Conservation (phyloP, 495 filamentous ascomycete genomes). For the Daldinia concentrica region DNA sequence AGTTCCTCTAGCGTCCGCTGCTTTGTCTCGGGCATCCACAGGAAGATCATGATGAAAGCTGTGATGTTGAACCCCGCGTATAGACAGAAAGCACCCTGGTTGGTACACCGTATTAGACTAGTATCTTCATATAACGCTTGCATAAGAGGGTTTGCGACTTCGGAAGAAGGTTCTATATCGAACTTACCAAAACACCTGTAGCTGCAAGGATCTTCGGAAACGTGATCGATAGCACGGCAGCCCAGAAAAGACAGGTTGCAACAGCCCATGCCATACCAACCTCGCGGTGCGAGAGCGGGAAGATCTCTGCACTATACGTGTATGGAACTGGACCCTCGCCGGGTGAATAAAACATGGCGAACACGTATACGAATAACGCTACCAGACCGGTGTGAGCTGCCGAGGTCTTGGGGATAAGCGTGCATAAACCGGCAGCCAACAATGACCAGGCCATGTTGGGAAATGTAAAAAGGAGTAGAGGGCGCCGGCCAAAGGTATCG, state of each 20-base stretch:
- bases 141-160: not conserved
- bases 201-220: conserved; percentile 71
- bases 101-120: conserved; percentile 27
- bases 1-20: conserved; percentile 76
- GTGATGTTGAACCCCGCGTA: conserved; percentile 75
- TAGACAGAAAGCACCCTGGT: conserved; percentile 60
- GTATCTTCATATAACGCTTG: not conserved
- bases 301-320: conserved; percentile 82
- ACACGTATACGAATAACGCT: conserved; percentile 73
- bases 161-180: conserved; percentile 32
- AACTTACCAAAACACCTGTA: conserved; percentile 55
- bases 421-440: conserved; percentile 67
- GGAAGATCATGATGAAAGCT: conserved; percentile 75
- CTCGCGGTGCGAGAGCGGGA: conserved; percentile 78
- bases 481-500: conserved; percentile 70
- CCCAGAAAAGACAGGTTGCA: conserved; percentile 77
- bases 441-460: conserved; percentile 68
- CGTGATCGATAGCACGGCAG: conserved; percentile 74
- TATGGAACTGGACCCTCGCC: conserved; percentile 78
- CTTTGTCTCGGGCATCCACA: conserved; percentile 82
- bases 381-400: conserved; percentile 62
- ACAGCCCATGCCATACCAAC: conserved; percentile 81
- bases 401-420: conserved; percentile 57
- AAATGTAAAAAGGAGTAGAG: conserved; percentile 71
- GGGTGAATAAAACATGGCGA: conserved; percentile 73